These are phyloP conservation scores for Paulownia fortunei DNA, from an alignment of 257 asterid species.

Conservation along the genomic window DNA sequence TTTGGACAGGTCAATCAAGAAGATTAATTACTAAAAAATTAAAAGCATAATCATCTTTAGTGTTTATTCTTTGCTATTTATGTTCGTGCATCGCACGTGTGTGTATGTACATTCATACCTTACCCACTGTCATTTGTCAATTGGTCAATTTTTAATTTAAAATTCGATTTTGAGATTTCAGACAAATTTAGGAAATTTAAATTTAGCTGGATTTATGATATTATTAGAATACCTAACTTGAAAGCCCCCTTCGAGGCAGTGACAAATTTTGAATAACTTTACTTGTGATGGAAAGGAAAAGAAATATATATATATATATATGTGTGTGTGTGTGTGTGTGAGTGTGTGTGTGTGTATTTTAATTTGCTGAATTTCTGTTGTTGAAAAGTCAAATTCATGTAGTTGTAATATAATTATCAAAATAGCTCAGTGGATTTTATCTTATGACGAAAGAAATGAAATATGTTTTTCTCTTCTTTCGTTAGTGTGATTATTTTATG, in stretches of 20 bases:
- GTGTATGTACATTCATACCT: not conserved
- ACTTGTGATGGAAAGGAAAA: no score
- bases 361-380: not conserved
- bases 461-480: not conserved
- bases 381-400: not conserved
- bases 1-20: not conserved
- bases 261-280: no score
- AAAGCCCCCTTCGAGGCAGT: no score
- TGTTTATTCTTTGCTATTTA: not conserved
- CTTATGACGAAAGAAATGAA: constrained; percentile 2
- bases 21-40: not conserved
- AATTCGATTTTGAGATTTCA: no score
- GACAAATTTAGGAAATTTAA: no score
- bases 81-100: not conserved
- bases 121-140: no score
- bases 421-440: not conserved
- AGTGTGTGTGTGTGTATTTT: no score
- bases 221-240: no score
- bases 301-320: no score
- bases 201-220: no score
- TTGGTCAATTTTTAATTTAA: no score
- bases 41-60: not conserved
- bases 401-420: not conserved
- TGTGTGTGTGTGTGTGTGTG: no score
- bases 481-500: not conserved